Base-by-base conservation (phyloP, 768 basidiomycete species). In the Hydnomerulius pinastri region DNA sequence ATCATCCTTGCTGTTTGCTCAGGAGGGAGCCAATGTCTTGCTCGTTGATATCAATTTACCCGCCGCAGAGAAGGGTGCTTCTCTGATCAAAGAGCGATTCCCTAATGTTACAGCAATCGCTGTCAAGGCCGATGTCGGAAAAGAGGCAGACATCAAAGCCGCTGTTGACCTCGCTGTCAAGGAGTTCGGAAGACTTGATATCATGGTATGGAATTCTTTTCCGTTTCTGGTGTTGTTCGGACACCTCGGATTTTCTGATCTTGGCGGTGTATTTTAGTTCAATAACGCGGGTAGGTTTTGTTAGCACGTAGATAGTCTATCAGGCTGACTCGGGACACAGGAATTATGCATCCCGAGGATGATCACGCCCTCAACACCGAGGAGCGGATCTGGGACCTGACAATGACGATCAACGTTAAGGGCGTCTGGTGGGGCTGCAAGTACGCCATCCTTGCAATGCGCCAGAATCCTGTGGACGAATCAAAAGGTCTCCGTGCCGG, bases 371-470 rank as follows among this genome's bases (percentile, higher is more conserved):
- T 98, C 63, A 96, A 92, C 68, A 99, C 97, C 15, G 93, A 96
- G 65, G 97, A 99, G 71, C 82, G 79, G 43, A 92, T 98, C 70
- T 99, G 97, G 96, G 90, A 92, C 65, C 75, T 92, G 50, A 92
- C 90, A 2, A 90, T 90, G 86, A 81, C 86, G 55, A 85, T 98
- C 75, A 98, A 98, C 69, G 82, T 96, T 64, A 99, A 98, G 73
- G 97, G 97, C 44, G 97, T 98, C 52, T 98, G 96, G 97, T 99
- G 88, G 86, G 97, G 97, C 27, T 95, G 90, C 79, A 98, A 98
- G 72, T 87, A 98, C 63, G 97, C 96, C 5, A 95, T 99, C 64
- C 76, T 87, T 44, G 97, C 97, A 30, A 99, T 99, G 96, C 86
- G 92, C 53, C 71, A 91, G 54, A 99, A 99, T 71, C 82, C 91